These are phyloP conservation scores for Colletotrichum tropicicola DNA, from an alignment of 2,329 filamentous ascomycete genomes.

Conservation along the genomic window DNA sequence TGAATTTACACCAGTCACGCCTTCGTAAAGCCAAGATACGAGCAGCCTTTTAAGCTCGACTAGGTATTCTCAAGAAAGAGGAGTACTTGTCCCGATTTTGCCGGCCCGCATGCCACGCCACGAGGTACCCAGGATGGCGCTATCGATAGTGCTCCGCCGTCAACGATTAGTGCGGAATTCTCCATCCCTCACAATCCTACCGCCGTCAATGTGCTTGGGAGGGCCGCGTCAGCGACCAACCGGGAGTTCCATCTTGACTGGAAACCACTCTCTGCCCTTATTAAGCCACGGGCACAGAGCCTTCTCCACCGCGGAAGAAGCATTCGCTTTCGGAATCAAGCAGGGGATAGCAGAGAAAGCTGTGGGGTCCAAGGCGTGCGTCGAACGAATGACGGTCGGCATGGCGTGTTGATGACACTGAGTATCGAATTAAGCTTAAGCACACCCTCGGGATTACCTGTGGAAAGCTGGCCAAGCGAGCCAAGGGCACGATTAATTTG, in stretches of 20 bases:
- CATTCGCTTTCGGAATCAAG: slow-evolving; percentile 18
- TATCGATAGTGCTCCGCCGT: slow-evolving; percentile 21
- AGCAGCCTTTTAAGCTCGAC: no score
- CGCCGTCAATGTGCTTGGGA: slow-evolving; percentile 3
- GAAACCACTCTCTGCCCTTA: not conserved
- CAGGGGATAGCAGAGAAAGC: not conserved
- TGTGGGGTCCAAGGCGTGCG: not conserved
- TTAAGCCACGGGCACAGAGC: slow-evolving; percentile 5
- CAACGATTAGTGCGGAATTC: slow-evolving; percentile 11
- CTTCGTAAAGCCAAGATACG: no score
- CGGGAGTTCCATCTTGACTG: not conserved
- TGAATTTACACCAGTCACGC: no score
- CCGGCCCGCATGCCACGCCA: slow-evolving; percentile 21
- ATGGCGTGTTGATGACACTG: slow-evolving; percentile 25
- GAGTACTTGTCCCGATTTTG: slow-evolving; percentile 17
- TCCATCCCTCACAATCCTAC: slow-evolving; percentile 3
- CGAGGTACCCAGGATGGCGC: slow-evolving; percentile 26
- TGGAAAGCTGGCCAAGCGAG: slow-evolving; percentile 10
- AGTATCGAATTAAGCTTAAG: slow-evolving; percentile 32
- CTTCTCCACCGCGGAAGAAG: slow-evolving; percentile 15
- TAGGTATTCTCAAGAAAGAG: not conserved
- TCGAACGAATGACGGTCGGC: slow-evolving; percentile 25
- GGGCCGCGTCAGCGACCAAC: slow-evolving; percentile 25
- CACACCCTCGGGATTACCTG: slow-evolving; percentile 24
- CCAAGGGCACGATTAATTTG: not conserved